Evolutionary conservation across 2,329 filamentous ascomycete genomes (phyloP).

Genomic region (Metarhizium anisopliae): DNA sequence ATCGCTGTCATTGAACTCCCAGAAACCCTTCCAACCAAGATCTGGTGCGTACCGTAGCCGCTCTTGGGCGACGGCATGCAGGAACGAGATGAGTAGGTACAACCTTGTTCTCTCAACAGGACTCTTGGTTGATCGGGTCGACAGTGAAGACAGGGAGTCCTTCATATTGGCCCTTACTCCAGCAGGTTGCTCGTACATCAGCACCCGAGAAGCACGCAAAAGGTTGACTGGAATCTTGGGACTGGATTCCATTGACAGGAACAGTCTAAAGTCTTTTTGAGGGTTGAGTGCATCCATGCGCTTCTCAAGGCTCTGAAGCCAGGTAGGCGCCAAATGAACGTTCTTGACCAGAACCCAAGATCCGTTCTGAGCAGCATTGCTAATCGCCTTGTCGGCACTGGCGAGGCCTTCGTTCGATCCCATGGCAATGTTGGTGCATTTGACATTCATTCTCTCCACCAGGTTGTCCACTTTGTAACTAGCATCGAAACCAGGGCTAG

Average conservation of each 20-base stretch:
- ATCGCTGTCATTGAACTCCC: conserved; percentile 99
- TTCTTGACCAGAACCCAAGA: conserved; percentile 99
- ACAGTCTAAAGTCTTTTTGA: conserved; percentile 84
- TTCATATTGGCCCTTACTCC: conserved; percentile 98
- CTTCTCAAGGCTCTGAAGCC: conserved; percentile 96
- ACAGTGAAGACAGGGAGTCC: conserved; percentile 81
- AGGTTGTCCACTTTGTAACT: conserved; percentile 98
- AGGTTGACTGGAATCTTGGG: conserved; percentile 95
- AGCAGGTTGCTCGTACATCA: conserved; percentile 97
- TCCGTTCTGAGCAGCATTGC: conserved; percentile 81
- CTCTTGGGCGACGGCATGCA: conserved; percentile 95
- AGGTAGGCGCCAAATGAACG: conserved; percentile 89
- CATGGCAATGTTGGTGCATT: conserved; percentile 97
- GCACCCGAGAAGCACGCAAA: conserved; percentile 80
- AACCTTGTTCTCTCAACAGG: conserved; percentile 86
- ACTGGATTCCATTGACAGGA: conserved; percentile 96
- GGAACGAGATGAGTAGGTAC: conserved; percentile 84
- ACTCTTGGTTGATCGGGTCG: conserved; percentile 64
- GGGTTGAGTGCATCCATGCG: conserved; percentile 92
- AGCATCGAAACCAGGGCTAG: conserved; percentile 92
- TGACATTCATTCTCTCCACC: conserved; percentile 72
- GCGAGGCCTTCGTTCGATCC: conserved; percentile 91
- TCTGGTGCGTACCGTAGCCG: conserved; percentile 87
- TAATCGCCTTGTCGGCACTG: conserved; percentile 91
- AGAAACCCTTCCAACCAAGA: conserved; percentile 96